Conservation (phyloP, 116 monocot genomes). For the Trichopus zeylanicus region DNA sequence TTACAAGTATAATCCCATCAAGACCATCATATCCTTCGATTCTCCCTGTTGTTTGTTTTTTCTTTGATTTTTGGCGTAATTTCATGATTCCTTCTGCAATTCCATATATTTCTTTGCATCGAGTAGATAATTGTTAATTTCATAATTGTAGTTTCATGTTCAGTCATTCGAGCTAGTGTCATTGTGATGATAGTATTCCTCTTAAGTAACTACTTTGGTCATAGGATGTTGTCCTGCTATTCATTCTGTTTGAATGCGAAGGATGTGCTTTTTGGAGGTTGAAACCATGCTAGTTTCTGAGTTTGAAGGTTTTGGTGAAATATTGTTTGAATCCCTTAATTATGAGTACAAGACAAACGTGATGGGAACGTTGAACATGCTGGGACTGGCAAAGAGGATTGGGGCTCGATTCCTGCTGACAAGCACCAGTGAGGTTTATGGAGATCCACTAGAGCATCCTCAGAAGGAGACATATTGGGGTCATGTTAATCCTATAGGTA, state of each 20-base stretch:
- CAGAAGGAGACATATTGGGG: constrained; percentile 98
- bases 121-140: too few species aligned
- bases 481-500: constrained; percentile 94
- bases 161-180: neutral
- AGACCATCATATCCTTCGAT: constrained; percentile 75
- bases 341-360: constrained; percentile 84
- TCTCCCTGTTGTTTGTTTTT: neutral
- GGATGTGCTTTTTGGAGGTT: too few species aligned
- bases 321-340: constrained; percentile 24
- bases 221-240: too few species aligned
- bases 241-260: too few species aligned
- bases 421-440: constrained; percentile 97
- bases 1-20: constrained; percentile 67
- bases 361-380: constrained; percentile 94
- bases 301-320: too few species aligned
- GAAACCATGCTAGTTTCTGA: too few species aligned
- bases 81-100: neutral
- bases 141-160: too few species aligned
- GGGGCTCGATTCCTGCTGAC: constrained; percentile 88
- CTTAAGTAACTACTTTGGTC: too few species aligned
- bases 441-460: constrained; percentile 94
- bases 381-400: constrained; percentile 86
- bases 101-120: too few species aligned
- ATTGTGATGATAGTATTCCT: neutral
- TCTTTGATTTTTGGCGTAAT: neutral